Evolutionary conservation across 73 alveolate species (phyloP), one percentile per base, ranked within the genome.

Genomic region (Paramecium bursaria): DNA sequence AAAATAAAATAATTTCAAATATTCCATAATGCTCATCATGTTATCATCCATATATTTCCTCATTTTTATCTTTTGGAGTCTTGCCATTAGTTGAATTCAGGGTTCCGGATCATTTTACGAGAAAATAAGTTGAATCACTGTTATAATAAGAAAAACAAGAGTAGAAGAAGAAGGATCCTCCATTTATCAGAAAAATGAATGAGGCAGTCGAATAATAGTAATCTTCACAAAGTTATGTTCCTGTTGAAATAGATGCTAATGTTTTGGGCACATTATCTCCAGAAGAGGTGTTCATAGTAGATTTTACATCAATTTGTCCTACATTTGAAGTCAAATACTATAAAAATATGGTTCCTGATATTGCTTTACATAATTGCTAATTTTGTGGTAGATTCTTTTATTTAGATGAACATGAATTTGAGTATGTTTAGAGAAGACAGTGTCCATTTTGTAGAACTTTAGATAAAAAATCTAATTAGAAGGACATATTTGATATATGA

Each of bases 41-140:
- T 46, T 39, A 39, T 19, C 89, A 79, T 49, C 82, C 75, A 17
- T 48, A 53, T 5, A 22, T 39, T 42, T 42, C 30, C 14, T 79
- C 85, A 14, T 79, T 54, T 13, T 39, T 79, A 3, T 53, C 85
- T 46, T 79, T 54, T 22, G 49, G 57, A 21, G 7, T 48, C n/a
- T 27, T 79, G 4, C 89, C 85, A 50, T 47, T 79, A 23, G 85
- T 79, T 21, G 89, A 79, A 3, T 79, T 79, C 52, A 79, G 26
- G 39, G 48, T 79, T 22, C 74, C 31, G 35, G 39, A 42, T 39
- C 29, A 48, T 21, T 11, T 75, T 14, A 49, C 77, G 1, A 48
- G 53, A 19, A 48, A 79, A 35, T 54, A 73, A 11, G 51, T 79
- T 5, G 60, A 39, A 39, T 50, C 39, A 35, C 39, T 79, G 23